phyloP scores from a whole-genome alignment of 441 rosid genomes.

The Sinapis alba region DNA sequence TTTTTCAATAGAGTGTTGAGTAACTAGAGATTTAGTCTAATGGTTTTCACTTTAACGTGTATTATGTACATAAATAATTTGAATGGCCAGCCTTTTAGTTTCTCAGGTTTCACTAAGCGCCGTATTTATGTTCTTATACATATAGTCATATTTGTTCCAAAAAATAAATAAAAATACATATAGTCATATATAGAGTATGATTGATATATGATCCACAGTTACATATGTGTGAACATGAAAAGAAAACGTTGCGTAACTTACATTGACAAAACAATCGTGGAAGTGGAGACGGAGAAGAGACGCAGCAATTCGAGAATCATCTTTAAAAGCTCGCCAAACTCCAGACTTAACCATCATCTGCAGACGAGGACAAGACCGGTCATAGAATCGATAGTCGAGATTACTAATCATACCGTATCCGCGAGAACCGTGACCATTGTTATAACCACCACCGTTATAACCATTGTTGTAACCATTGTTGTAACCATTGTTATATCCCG shows the following conservation, averaged over 20 bases:
- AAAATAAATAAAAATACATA: too few species aligned
- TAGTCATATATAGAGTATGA: background rate
- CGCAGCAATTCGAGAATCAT: slow-evolving; percentile 77
- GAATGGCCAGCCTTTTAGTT: background rate
- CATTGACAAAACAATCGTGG: slow-evolving; percentile 85
- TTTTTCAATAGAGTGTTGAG: background rate
- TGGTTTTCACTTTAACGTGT: background rate
- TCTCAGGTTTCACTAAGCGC: background rate
- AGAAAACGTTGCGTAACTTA: slow-evolving; percentile 27
- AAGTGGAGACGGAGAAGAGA: slow-evolving; percentile 86
- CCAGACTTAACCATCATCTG: slow-evolving; percentile 59
- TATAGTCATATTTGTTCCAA: background rate
- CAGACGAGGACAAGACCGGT: slow-evolving; percentile 66
- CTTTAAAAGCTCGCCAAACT: slow-evolving; percentile 59
- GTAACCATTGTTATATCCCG: slow-evolving; percentile 17
- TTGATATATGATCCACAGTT: background rate
- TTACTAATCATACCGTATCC: slow-evolving; percentile 17
- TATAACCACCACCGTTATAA: slow-evolving; percentile 29
- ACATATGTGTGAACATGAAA: background rate
- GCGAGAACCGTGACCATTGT: slow-evolving; percentile 22
- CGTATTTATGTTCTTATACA: background rate
- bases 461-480: slow-evolving; percentile 23
- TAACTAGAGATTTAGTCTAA: background rate
- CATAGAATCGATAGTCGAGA: slow-evolving; percentile 62
- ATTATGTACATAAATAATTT: background rate